Evolutionary conservation across 2,329 filamentous ascomycete genomes (phyloP), one percentile per base, ranked within the genome.

Genomic region (Cladosporium sp.): DNA sequence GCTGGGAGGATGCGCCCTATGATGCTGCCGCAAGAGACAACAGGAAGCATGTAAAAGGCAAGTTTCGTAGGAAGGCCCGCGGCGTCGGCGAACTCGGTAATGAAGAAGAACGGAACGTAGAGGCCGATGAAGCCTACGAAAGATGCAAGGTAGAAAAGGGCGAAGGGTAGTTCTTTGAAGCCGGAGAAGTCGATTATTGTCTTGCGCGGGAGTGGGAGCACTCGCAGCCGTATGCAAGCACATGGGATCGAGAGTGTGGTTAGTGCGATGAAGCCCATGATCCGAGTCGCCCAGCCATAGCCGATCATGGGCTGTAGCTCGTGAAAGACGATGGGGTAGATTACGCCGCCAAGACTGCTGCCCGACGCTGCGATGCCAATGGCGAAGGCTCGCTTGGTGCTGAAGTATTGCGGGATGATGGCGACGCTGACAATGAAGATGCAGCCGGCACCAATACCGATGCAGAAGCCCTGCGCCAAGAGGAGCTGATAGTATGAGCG

Each of bases 261-360:
- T 3, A 75, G 66, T 10, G 81, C 74, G 55, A 84, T 79, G 8
- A 72, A 86, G 1, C 79, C 85, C 16, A 83, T 74, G 40, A 84
- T 75, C 2, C 85, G 76, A 0, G 85, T 78, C 0, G 81, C 76
- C 84, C 84, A 86, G 11, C 77, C 80, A 64, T 85, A 87, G 1
- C 85, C 84, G 12, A 87, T 68, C n/a, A 53, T 37, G 55, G 60
- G 62, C 8, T 86, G 73, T 2, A 68, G 29, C 4, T 53, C 55
- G 33, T 67, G 64, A 50, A 68, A 67, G 23, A 67, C 61, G 46
- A 68, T 68, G 5, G 65, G 67, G n/a, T 69, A 68, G 40, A 69
- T 58, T 2, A 67, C 37, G 31, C 65, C 65, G 10, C 65, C 69
- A 7, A 81, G 69, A 31, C 73, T 76, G 58, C 74, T 77, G 1